A percentile compares a stretch with the other conserved stretches of the same genome.
Conservation (phyloP, 176 grass and related monocot species). For the Tillandsia leiboldiana region DNA sequence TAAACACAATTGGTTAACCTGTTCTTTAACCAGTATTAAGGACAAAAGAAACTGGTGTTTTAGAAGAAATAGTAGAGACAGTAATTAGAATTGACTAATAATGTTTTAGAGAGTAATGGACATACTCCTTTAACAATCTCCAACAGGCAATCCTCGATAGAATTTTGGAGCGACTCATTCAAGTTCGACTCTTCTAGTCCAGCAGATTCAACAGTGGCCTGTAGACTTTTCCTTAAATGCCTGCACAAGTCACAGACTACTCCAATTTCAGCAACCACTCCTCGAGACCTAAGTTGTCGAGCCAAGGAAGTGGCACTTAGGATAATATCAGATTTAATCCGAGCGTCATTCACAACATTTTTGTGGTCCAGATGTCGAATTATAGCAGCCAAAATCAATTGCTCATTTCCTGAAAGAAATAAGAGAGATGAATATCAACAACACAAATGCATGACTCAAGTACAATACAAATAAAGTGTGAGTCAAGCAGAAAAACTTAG, state of each 20-base stretch:
- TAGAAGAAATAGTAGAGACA: too few relatives aligned
- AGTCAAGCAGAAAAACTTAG: neutral
- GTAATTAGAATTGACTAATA: neutral
- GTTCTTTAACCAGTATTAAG: neutral
- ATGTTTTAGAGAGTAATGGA: neutral
- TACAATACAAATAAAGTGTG: neutral
- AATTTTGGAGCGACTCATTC: conserved; percentile 91
- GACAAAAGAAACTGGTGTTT: neutral
- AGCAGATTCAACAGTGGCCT: conserved; percentile 54
- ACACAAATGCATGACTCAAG: neutral
- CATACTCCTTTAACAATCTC: conserved; percentile 96
- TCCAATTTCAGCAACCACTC: conserved; percentile 51
- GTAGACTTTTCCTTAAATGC: conserved; percentile 90
- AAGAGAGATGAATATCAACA: neutral
- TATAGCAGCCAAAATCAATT: conserved; percentile 64
- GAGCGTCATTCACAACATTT: conserved; percentile 46
- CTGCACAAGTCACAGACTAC: conserved; percentile 77
- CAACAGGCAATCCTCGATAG: conserved; percentile 77
- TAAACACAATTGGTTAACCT: too few relatives aligned
- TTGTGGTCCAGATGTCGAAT: conserved; percentile 91
- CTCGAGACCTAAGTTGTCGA: conserved; percentile 55
- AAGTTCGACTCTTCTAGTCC: conserved; percentile 59
- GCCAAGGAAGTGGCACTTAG: conserved; percentile 64
- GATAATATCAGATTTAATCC: conserved; percentile 85
- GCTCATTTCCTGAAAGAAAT: conserved; percentile 56